A percentile compares a stretch with the other conserved stretches of the same genome.
Evolutionary conservation across 495 filamentous ascomycete genomes (phyloP).

Genomic region (Xylaria telfairii): DNA sequence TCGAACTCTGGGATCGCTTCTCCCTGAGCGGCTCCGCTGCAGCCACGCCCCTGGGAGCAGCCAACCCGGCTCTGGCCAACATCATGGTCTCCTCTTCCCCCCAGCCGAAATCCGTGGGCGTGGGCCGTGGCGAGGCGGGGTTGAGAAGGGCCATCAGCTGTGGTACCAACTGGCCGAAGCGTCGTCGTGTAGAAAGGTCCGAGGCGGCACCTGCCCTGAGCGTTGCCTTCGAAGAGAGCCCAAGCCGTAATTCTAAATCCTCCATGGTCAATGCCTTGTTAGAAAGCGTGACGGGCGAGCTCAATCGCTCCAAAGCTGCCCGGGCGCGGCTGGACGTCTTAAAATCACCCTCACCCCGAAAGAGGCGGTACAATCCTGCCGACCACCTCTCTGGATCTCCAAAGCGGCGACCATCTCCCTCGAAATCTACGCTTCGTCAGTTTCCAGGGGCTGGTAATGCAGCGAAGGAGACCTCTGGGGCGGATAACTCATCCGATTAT

Average conservation of each 20-base stretch:
- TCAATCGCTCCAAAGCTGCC: conserved; percentile 39
- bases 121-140: conserved; percentile 55
- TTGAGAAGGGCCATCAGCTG: conserved; percentile 76
- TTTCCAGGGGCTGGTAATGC: conserved; percentile 7
- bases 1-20: conserved; percentile 88
- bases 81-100: conserved; percentile 74
- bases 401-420: conserved; percentile 26
- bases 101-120: conserved; percentile 56
- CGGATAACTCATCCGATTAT: conserved; percentile 49
- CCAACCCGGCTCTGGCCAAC: conserved; percentile 62
- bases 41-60: conserved; percentile 42
- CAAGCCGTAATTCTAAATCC: conserved; percentile 51
- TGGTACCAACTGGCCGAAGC: conserved; percentile 71
- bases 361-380: conserved; percentile 29
- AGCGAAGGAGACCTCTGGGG: neutral
- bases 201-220: conserved; percentile 32
- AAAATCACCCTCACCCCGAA: conserved; percentile 43
- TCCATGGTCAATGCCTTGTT: conserved; percentile 53
- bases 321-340: conserved; percentile 29
- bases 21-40: conserved; percentile 45
- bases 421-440: conserved; percentile 20
- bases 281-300: conserved; percentile 49
- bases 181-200: conserved; percentile 52
- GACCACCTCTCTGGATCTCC: conserved; percentile 27
- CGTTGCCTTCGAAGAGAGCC: conserved; percentile 28